phyloP scores from a whole-genome alignment of 768 basidiomycete species.

The Tylopilus felleus region DNA sequence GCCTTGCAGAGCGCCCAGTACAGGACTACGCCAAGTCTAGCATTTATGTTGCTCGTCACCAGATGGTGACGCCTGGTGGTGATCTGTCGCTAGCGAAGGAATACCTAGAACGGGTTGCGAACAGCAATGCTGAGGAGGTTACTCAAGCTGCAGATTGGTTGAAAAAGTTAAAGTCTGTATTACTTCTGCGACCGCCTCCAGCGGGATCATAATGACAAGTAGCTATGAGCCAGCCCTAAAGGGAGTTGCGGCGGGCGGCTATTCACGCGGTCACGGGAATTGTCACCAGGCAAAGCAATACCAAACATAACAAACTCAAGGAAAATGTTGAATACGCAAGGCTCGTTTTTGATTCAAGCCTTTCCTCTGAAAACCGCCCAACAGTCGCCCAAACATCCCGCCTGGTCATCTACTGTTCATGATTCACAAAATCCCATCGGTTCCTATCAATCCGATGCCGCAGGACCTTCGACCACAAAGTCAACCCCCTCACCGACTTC shows the following conservation, averaged over 20 bases:
- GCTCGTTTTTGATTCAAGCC: conserved; percentile 29
- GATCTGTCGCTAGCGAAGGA: conserved; percentile 69
- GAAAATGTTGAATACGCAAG: conserved; percentile 33
- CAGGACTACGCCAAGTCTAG: conserved; percentile 83
- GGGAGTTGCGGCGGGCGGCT: conserved; percentile 7
- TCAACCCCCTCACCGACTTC: conserved; percentile 2
- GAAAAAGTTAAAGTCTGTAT: conserved; percentile 47
- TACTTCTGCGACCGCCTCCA: conserved; percentile 20
- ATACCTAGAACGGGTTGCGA: conserved; percentile 69
- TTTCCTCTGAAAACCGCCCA: conserved; percentile 21
- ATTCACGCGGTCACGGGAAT: conserved; percentile 38
- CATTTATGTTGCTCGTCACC: conserved; percentile 78
- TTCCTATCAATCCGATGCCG: conserved; percentile 7
- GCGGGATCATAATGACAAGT: not conserved
- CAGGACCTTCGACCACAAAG: conserved; percentile 29
- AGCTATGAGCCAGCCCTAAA: conserved; percentile 31
- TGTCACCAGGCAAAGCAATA: conserved; percentile 35
- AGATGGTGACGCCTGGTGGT: conserved; percentile 59
- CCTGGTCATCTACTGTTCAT: conserved; percentile 2
- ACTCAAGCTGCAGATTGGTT: conserved; percentile 68
- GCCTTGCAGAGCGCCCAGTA: conserved; percentile 52
- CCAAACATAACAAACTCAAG: conserved; percentile 36
- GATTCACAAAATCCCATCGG: conserved; percentile 3
- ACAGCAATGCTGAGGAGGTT: conserved; percentile 81
- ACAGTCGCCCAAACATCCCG: not conserved